Evolutionary conservation across 169 alveolate species (phyloP), one percentile per base, ranked within the genome.

Genomic region (Babesia bigemina): DNA sequence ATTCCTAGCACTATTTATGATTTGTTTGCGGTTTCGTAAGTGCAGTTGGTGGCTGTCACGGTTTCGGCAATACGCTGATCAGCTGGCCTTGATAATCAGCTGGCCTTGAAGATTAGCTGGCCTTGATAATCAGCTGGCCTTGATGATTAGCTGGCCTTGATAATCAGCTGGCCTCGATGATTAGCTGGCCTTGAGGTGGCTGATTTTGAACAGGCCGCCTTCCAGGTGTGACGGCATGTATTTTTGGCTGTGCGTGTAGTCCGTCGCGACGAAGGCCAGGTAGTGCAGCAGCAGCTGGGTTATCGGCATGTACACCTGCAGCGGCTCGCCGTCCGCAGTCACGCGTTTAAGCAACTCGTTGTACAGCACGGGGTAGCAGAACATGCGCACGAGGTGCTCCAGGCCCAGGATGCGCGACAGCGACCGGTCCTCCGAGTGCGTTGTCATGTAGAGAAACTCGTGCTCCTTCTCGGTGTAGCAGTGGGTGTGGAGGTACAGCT

Each of bases 271-370:
- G 86, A 73, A 82, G 8, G 81, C 73, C 62, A 82, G 26, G 50
- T 73, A 82, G 48, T 82, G 75, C 21, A 82, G 39, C 63, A 82
- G 39, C 22, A 82, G 63, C 69, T 82, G 89, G n/a, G 74, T 63
- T 10, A 82, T 72, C 21, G 89, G 89, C 45, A 72, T 9, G 65
- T 73, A 82, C 49, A 33, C 56, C 70, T 47, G 52, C 28, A 24
- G 63, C 16, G 26, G 84, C 33, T 42, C 39, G 21, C 77, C 85
- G 14, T 52, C 57, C 26, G 60, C 48, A 4, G 65, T 16, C 14
- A 82, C n/a, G 22, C 61, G 66, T 45, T 49, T 45, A 58, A 82
- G 79, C 58, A 65, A 48, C n/a, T 11, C 42, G 26, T 0, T 50
- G 81, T 82, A 73, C 59, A 73, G 21, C 44, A 59, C 65, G 21